Evolutionary conservation across 2,329 filamentous ascomycete species (phyloP).

Genomic region (Colletotrichum somersetense): DNA sequence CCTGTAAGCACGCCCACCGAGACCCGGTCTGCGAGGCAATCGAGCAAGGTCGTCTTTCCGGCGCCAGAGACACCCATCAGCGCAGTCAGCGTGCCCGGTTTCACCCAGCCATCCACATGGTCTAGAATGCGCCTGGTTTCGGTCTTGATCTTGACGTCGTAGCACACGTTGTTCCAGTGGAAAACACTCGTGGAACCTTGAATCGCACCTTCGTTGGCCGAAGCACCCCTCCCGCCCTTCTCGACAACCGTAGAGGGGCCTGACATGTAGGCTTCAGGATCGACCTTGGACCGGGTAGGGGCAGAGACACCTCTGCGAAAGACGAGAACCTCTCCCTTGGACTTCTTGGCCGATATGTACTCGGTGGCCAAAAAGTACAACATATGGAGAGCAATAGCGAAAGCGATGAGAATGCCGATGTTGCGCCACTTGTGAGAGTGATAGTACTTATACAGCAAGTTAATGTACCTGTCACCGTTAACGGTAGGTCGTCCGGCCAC

Average conservation of each 20-base stretch:
- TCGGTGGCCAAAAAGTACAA: conserved; percentile 65
- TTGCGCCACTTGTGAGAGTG: conserved; percentile 65
- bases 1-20: conserved; percentile 77
- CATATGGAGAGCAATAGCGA: conserved; percentile 61
- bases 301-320: conserved; percentile 62
- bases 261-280: conserved; percentile 36
- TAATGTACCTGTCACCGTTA: conserved; percentile 59
- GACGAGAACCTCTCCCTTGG: conserved; percentile 72
- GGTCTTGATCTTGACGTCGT: conserved; percentile 76
- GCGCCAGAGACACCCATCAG: conserved; percentile 61
- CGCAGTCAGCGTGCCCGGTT: conserved; percentile 75
- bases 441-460: conserved; percentile 58
- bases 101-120: conserved; percentile 78
- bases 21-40: conserved; percentile 72
- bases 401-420: conserved; percentile 67
- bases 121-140: conserved; percentile 73
- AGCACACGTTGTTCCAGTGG: conserved; percentile 76
- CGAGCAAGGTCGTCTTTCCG: conserved; percentile 67
- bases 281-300: conserved; percentile 31
- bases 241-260: conserved; percentile 37
- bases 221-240: conserved; percentile 30
- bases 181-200: conserved; percentile 71
- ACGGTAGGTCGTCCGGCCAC: conserved; percentile 57
- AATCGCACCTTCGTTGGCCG: conserved; percentile 42
- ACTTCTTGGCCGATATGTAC: conserved; percentile 60